These are phyloP conservation scores for Quercus lobata DNA, from an alignment of 331 rosid genomes.

Conservation along the genomic window DNA sequence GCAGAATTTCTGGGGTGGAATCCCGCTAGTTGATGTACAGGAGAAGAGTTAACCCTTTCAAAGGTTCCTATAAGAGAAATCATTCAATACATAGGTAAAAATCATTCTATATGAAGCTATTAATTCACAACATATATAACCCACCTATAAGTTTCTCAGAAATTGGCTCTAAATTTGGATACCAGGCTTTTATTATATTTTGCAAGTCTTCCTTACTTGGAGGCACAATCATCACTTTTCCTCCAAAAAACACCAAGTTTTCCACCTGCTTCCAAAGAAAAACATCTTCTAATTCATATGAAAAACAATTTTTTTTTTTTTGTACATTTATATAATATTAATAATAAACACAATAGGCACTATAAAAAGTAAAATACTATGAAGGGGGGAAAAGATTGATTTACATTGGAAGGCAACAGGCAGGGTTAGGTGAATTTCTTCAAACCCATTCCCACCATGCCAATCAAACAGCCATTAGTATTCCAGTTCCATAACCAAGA, in stretches of 20 bases:
- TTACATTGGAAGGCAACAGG: not conserved
- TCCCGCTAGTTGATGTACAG: constrained; percentile 38
- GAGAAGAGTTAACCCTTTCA: constrained; percentile 47
- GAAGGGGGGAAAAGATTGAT: not conserved
- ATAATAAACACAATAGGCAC: not conserved
- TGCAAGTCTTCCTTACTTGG: constrained; percentile 58
- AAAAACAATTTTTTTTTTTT: not conserved
- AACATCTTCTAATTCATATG: not conserved
- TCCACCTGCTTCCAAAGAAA: constrained; percentile 47
- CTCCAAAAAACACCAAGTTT: constrained; percentile 65
- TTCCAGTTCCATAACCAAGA: not conserved
- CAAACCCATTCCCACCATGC: not conserved
- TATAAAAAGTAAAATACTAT: not conserved
- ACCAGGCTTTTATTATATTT: constrained; percentile 52
- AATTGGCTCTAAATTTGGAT: constrained; percentile 56
- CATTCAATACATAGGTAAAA: not conserved
- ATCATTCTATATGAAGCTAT: not conserved
- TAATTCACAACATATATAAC: not conserved
- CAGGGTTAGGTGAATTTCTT: not conserved
- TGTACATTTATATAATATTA: not conserved
- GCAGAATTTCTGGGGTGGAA: constrained; percentile 33
- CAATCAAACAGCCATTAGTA: not conserved
- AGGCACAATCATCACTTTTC: constrained; percentile 59
- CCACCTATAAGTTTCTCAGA: constrained; percentile 58
- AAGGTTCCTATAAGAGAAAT: constrained; percentile 60